Percentiles rank a stretch among this genome's conserved stretches.
phyloP scores from a whole-genome alignment of 768 basidiomycete species.

The Rhodocollybia butyracea region DNA sequence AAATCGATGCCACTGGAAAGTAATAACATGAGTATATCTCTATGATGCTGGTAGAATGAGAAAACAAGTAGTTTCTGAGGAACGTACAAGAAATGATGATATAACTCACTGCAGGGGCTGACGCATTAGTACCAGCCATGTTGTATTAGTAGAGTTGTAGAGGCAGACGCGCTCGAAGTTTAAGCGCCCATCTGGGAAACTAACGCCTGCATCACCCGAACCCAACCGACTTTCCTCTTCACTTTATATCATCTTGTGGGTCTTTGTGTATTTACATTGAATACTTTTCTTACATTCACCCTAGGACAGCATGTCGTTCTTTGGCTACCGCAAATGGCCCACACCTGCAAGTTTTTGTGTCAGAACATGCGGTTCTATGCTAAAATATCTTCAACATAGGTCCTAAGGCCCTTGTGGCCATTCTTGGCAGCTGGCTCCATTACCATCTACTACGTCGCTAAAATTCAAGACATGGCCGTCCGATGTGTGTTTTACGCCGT shows the following conservation, averaged over 20 bases:
- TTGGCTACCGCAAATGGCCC: constrained; percentile 80
- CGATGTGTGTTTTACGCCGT: constrained; percentile 53
- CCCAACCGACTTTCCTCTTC: neutral
- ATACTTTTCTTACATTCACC: neutral
- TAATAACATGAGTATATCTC: neutral
- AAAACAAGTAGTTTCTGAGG: neutral
- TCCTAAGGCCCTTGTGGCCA: constrained; percentile 75
- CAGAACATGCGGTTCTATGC: constrained; percentile 10
- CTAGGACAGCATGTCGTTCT: constrained; percentile 55
- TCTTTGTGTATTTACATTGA: neutral
- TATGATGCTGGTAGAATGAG: constrained; percentile 1
- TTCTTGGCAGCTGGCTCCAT: constrained; percentile 67
- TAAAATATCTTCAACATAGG: constrained; percentile 33
- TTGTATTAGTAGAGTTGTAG: neutral
- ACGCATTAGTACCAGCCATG: constrained; percentile 26
- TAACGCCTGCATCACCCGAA: too few relatives aligned
- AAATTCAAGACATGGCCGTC: constrained; percentile 66
- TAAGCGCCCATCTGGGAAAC: too few relatives aligned
- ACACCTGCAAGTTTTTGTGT: constrained; percentile 57
- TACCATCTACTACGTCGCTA: constrained; percentile 64
- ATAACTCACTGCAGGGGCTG: constrained; percentile 21
- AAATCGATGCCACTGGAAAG: constrained; percentile 78
- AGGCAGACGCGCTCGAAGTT: neutral
- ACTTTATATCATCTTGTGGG: neutral
- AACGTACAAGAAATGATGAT: neutral